These are phyloP conservation scores for Kwoniella dendrophila DNA, from an alignment of 768 basidiomycete species.

Conservation along the genomic window DNA sequence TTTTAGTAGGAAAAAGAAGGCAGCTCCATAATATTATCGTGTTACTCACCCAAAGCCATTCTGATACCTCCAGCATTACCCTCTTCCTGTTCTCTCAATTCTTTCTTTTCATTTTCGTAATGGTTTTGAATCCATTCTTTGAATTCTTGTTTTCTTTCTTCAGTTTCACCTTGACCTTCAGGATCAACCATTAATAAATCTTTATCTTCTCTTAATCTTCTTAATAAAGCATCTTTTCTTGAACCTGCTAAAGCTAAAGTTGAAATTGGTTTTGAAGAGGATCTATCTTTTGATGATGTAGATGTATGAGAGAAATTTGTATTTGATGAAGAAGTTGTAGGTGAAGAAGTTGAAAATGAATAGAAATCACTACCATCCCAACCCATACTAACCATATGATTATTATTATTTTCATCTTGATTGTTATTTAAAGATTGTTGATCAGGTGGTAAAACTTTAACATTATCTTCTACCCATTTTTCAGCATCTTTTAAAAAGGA, in stretches of 20 bases:
- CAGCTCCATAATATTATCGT: background rate
- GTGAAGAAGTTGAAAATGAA: slow-evolving; percentile 64
- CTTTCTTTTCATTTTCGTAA: slow-evolving; percentile 48
- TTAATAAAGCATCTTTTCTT: slow-evolving; percentile 75
- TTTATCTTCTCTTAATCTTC: slow-evolving; percentile 72
- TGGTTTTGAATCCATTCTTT: slow-evolving; percentile 37
- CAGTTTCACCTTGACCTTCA: slow-evolving; percentile 62
- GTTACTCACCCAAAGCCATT: slow-evolving; percentile 47
- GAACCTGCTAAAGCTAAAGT: slow-evolving; percentile 48
- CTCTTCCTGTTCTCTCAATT: slow-evolving; percentile 32
- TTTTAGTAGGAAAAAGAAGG: background rate
- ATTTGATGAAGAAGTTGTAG: no score
- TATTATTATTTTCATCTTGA: no score
- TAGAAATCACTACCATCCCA: slow-evolving; percentile 91
- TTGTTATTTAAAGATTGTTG: slow-evolving; percentile 51
- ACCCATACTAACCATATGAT: slow-evolving; percentile 58
- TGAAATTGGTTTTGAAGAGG: slow-evolving; percentile 53
- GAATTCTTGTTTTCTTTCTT: slow-evolving; percentile 41
- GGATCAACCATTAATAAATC: slow-evolving; percentile 77
- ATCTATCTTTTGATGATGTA: slow-evolving; percentile 36
- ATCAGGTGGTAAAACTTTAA: slow-evolving; percentile 88
- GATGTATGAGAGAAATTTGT: slow-evolving; percentile 47
- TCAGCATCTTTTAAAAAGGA: slow-evolving; percentile 59
- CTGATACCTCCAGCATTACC: slow-evolving; percentile 46
- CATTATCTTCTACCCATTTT: slow-evolving; percentile 74